Evolutionary conservation across 768 basidiomycete genomes (phyloP), one percentile per base, ranked within the genome.

Genomic region (Russula emetica): DNA sequence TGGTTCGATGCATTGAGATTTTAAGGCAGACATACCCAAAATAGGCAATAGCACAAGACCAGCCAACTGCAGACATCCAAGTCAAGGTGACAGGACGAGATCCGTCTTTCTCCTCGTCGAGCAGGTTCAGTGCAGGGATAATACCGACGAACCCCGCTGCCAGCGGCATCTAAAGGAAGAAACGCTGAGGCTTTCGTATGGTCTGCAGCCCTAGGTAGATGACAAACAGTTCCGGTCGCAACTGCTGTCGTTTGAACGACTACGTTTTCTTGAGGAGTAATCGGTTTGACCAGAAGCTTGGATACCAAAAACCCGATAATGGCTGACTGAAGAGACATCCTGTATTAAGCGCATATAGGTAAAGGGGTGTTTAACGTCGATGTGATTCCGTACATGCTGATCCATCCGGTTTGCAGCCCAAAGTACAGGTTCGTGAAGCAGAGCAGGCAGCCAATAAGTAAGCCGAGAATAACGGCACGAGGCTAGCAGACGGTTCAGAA

Each of bases 301-400:
- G 94, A 94, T 54, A 96, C 71, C 5, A 95, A 84, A 73, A 88
- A 97, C 5, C 94, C 96, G 38, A 98, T 87, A 40, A 98, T 80
- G 13, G 95, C 92, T 0, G 94, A 95, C 71, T 98, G 94, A 30
- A 96, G 82, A 10, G 94, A 94, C 94, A 95, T 96, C 92, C 92
- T 92, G 66, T 45, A 18, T 40, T 16, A 58, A 49, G 22, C 50
- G 20, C 32, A 36, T 3, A 18, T 63, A 24, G 26, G 28, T 50
- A 34, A 52, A 13, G 22, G 24, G 51, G 28, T 32, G 16, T 26
- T 26, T 38, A n/a, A 58, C 6, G 60, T 60, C 51, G 62, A 63
- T 28, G 49, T 62, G 47, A 40, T n/a, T 5, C 68, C 83, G 56
- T 69, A 90, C 91, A 93, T 93, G 70, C 86, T 87, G 67, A 93